Conservation (phyloP, 371 early-diverging fungal genomes). For the Choanephora cucurbitarum region DNA sequence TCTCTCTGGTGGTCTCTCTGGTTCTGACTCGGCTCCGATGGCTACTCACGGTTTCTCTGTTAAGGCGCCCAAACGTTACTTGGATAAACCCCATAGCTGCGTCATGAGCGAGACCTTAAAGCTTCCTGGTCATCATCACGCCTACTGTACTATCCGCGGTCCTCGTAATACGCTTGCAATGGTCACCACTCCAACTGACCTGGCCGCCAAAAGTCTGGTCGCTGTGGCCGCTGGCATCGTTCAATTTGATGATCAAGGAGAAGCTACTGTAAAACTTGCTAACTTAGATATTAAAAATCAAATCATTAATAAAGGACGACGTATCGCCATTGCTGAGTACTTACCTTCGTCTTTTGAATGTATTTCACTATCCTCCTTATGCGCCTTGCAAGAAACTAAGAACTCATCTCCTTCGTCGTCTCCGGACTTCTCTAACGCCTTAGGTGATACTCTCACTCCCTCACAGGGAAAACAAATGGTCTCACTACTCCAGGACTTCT, state of each 20-base stretch:
- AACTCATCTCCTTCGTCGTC: no score
- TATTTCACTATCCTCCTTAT: no score
- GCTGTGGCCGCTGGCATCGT: constrained; percentile 10
- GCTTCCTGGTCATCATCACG: constrained; percentile 11
- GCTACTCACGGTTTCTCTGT: no score
- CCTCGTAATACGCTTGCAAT: neutral
- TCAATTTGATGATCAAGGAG: neutral
- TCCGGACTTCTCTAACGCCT: no score
- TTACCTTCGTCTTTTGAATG: constrained; percentile 10
- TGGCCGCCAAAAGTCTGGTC: neutral
- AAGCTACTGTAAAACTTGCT: neutral
- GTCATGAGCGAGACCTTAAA: no score
- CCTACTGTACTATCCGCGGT: neutral
- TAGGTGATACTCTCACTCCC: no score
- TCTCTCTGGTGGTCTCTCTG: neutral
- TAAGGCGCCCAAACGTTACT: no score
- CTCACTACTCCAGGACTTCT: neutral
- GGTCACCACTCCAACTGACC: neutral
- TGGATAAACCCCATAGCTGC: no score
- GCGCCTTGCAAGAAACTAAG: no score
- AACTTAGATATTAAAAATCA: neutral
- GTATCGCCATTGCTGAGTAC: neutral
- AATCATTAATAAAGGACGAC: constrained; percentile 10
- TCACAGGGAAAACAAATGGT: no score
- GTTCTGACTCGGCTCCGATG: no score